Percentiles rank a stretch among this genome's conserved stretches.
phyloP scores from a whole-genome alignment of 371 early-diverging fungal genomes.

The Mucor ambiguus region DNA sequence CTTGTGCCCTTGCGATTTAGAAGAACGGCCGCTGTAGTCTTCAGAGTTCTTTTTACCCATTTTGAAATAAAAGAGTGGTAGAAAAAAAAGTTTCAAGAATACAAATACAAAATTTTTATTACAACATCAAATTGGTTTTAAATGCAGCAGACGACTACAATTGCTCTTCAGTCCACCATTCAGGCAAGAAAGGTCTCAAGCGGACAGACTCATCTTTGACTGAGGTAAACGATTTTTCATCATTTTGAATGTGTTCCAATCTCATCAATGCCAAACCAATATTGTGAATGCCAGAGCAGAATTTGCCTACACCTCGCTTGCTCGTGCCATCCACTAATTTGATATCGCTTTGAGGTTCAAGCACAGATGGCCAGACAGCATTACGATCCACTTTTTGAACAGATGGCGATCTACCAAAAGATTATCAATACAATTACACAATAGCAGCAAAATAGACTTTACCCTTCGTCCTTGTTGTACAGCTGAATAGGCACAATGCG shows the following conservation, averaged over 20 bases:
- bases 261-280: conserved; percentile 88
- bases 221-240: conserved; percentile 30
- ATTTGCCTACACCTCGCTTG: conserved; percentile 63
- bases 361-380: conserved; percentile 24
- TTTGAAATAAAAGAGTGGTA: conserved; percentile 5
- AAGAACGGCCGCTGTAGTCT: conserved; percentile 18
- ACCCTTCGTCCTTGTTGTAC: conserved; percentile 43
- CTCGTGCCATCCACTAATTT: conserved; percentile 39
- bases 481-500: conserved; percentile 86
- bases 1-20: conserved; percentile 16
- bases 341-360: conserved; percentile 55
- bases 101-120: conserved; percentile 7
- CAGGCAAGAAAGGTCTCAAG: conserved; percentile 56
- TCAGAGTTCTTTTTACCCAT: conserved; percentile 37
- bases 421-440: neutral
- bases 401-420: conserved; percentile 36
- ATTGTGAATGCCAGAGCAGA: conserved; percentile 70
- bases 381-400: conserved; percentile 36
- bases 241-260: conserved; percentile 66
- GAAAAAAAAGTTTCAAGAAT: conserved; percentile 2
- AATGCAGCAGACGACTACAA: neutral
- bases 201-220: conserved; percentile 40
- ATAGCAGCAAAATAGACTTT: conserved; percentile 15
- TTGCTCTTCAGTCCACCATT: conserved; percentile 54
- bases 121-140: neutral